Conservation (phyloP, 2,329 filamentous ascomycete species). For the Didymella glomerata region DNA sequence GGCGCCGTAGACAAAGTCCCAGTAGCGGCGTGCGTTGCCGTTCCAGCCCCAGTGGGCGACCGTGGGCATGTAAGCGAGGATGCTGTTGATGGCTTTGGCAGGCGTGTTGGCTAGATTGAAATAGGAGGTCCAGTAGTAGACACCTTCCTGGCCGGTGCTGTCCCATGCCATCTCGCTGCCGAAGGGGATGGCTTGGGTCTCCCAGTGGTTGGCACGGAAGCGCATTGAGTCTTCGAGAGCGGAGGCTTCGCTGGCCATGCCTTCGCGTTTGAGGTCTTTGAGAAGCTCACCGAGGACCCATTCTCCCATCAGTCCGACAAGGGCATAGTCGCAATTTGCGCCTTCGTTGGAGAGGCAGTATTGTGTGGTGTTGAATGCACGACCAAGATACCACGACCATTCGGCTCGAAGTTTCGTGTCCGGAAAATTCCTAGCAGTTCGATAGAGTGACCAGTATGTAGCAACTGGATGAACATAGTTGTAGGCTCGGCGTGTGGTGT, state of each 20-base stretch:
- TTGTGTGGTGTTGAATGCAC: constrained; percentile 62
- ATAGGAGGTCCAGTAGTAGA: constrained; percentile 67
- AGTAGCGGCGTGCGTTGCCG: constrained; percentile 67
- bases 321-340: constrained; percentile 52
- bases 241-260: constrained; percentile 51
- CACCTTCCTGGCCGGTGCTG: constrained; percentile 68
- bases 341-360: constrained; percentile 50
- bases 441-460: constrained; percentile 67
- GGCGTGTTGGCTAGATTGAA: constrained; percentile 60
- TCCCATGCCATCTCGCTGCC: constrained; percentile 71
- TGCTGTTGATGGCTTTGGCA: constrained; percentile 63
- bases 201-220: constrained; percentile 60
- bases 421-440: constrained; percentile 61
- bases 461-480: constrained; percentile 67
- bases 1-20: constrained; percentile 64
- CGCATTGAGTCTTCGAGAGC: constrained; percentile 59
- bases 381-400: constrained; percentile 65
- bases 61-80: constrained; percentile 65
- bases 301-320: constrained; percentile 67
- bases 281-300: constrained; percentile 65
- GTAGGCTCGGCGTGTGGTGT: constrained; percentile 62
- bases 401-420: constrained; percentile 52
- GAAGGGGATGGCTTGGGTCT: constrained; percentile 62
- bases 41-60: constrained; percentile 71
- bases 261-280: constrained; percentile 60